phyloP scores from a whole-genome alignment of 495 filamentous ascomycete genomes.

The Xylaria grammica region DNA sequence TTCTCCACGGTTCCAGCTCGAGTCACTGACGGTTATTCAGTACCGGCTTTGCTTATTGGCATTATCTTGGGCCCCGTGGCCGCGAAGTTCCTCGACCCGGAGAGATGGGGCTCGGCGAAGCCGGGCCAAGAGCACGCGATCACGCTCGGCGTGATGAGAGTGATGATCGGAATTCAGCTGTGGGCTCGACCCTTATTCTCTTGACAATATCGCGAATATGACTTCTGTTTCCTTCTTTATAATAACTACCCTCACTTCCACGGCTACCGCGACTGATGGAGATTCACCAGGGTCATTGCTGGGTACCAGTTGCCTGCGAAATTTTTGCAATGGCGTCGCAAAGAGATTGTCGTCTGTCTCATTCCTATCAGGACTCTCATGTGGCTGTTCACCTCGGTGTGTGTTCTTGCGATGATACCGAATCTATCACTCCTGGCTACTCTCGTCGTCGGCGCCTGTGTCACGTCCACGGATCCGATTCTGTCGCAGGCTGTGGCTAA shows the following conservation, averaged over 20 bases:
- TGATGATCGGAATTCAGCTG: constrained; percentile 63
- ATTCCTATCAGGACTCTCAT: constrained; percentile 85
- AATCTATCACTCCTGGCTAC: constrained; percentile 53
- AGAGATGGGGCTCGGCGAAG: constrained; percentile 47
- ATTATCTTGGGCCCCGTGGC: constrained; percentile 54
- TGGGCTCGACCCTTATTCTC: constrained; percentile 34
- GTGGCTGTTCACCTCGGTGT: constrained; percentile 78
- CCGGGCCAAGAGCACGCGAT: constrained; percentile 49
- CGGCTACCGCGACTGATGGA: constrained; percentile 39
- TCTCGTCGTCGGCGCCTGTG: constrained; percentile 65
- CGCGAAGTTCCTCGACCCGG: constrained; percentile 53
- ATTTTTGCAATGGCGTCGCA: constrained; percentile 78
- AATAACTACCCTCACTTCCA: neutral
- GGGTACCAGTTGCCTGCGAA: constrained; percentile 85
- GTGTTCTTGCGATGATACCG: constrained; percentile 75
- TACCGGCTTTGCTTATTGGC: constrained; percentile 57
- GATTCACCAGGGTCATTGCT: constrained; percentile 62
- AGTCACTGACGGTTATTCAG: constrained; percentile 31
- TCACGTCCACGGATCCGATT: constrained; percentile 66
- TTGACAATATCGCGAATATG: constrained; percentile 29
- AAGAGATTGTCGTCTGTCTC: constrained; percentile 73
- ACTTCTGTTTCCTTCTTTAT: neutral
- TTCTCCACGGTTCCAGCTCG: constrained; percentile 4
- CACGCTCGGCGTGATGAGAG: constrained; percentile 54
- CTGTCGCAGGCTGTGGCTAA: constrained; percentile 67